Percentiles rank a stretch among this genome's conserved stretches.
Evolutionary conservation across 78 protist species (phyloP).

Genomic region (Dictyostelium purpureum): DNA sequence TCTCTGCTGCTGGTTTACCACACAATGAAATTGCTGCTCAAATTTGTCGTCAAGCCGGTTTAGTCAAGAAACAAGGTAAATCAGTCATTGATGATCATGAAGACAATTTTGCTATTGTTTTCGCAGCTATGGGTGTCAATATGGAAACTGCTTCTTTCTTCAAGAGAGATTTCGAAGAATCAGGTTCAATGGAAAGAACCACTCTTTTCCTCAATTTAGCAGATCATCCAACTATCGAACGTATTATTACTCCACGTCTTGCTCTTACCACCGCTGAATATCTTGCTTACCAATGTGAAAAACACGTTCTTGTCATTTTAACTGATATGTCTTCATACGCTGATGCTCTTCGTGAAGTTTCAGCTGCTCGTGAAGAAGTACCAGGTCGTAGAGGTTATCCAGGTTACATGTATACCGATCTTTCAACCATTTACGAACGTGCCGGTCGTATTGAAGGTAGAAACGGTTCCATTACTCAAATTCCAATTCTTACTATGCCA

Average conservation of each 20-base stretch:
- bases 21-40: constrained; percentile 99
- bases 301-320: constrained; percentile 99
- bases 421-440: constrained; percentile 99
- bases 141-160: constrained; percentile 99
- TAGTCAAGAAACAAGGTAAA: constrained; percentile 92
- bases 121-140: constrained; percentile 99
- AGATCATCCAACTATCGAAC: constrained; percentile 99
- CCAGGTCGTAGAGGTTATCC: constrained; percentile 99
- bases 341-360: constrained; percentile 99
- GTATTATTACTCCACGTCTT: constrained; percentile 99
- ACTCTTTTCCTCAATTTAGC: constrained; percentile 99
- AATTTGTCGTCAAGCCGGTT: constrained; percentile 99
- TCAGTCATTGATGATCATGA: constrained; percentile 87
- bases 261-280: constrained; percentile 99
- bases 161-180: constrained; percentile 98
- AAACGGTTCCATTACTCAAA: constrained; percentile 99
- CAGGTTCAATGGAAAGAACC: constrained; percentile 97
- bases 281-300: constrained; percentile 98
- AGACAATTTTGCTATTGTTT: constrained; percentile 99
- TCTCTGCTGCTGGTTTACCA: constrained; percentile 99
- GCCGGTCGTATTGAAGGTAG: constrained; percentile 99
- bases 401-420: constrained; percentile 99
- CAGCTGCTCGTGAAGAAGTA: constrained; percentile 97
- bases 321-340: constrained; percentile 99
- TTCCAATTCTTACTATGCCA: constrained; percentile 99